phyloP scores from a whole-genome alignment of 2,329 filamentous ascomycete species.

The Fusarium sp. region DNA sequence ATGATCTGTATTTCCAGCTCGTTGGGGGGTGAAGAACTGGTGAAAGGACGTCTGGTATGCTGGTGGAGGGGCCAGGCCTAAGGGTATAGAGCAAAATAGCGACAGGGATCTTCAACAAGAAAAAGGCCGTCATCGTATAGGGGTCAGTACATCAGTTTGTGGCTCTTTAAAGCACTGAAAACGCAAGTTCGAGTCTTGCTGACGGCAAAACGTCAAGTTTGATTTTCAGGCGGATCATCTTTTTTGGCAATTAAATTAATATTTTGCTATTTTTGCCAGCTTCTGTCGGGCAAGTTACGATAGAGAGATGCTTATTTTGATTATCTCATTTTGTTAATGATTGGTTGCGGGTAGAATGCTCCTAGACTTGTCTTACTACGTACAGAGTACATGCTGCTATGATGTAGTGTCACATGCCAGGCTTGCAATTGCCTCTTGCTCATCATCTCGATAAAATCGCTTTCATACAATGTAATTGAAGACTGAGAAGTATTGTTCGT shows the following conservation, averaged over 20 bases:
- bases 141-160: conserved; percentile 50
- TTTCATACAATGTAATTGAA: neutral
- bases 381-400: neutral
- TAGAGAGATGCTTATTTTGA: neutral
- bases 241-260: neutral
- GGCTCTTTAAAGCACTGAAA: conserved; percentile 46
- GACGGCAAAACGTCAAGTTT: conserved; percentile 26
- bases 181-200: conserved; percentile 49
- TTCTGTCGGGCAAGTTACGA: neutral
- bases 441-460: neutral
- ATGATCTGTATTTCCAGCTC: neutral
- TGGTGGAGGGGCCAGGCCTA: fast-evolving
- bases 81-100: conserved; percentile 3
- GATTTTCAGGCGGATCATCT: neutral
- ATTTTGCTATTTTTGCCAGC: neutral
- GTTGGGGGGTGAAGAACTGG: neutral
- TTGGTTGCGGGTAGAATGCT: neutral
- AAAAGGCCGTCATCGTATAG: conserved; percentile 47
- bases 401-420: neutral
- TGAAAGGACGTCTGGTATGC: no score
- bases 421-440: neutral
- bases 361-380: neutral
- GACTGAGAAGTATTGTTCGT: neutral
- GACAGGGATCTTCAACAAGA: neutral
- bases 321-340: neutral